A percentile compares a stretch with the other conserved stretches of the same genome.
phyloP scores from a whole-genome alignment of 1,284 basidiomycete genomes.

The Gomphus bonarii region DNA sequence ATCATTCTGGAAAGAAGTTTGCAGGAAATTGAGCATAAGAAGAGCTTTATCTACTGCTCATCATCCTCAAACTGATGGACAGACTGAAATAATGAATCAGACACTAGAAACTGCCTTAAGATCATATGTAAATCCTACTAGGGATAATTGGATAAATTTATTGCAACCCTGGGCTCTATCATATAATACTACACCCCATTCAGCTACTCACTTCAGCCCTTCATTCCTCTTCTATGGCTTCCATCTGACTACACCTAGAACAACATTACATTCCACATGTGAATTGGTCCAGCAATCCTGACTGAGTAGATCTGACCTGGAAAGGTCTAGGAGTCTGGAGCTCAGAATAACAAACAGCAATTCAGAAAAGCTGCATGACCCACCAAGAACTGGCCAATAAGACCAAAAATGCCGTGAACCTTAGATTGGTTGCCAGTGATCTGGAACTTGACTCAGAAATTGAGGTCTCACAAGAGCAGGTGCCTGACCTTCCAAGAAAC shows the following conservation, averaged over 20 bases:
- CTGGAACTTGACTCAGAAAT: no score
- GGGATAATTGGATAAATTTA: slow-evolving; percentile 17
- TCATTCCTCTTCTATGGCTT: slow-evolving; percentile 16
- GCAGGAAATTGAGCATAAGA: slow-evolving; percentile 12
- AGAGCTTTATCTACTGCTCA: slow-evolving; percentile 20
- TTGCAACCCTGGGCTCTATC: slow-evolving; percentile 18
- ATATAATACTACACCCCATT: slow-evolving; percentile 18
- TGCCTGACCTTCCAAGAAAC: no score
- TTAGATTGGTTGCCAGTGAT: no score
- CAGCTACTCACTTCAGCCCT: slow-evolving; percentile 15
- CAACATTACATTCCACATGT: no score
- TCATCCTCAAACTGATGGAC: slow-evolving; percentile 26
- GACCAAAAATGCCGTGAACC: no score
- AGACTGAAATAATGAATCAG: slow-evolving; percentile 23
- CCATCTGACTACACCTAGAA: slow-evolving; percentile 9
- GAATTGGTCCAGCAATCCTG: no score
- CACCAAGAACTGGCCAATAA: no score
- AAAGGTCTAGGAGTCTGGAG: no score
- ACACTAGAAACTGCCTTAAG: slow-evolving; percentile 15
- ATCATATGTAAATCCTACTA: slow-evolving; percentile 10
- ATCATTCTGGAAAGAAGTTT: slow-evolving; percentile 19
- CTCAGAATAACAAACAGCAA: no score
- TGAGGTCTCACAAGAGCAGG: no score
- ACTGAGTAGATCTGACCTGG: no score
- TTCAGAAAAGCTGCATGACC: no score